Evolutionary conservation across 768 basidiomycete genomes (phyloP).

Genomic region (Sarcodon aspratus): DNA sequence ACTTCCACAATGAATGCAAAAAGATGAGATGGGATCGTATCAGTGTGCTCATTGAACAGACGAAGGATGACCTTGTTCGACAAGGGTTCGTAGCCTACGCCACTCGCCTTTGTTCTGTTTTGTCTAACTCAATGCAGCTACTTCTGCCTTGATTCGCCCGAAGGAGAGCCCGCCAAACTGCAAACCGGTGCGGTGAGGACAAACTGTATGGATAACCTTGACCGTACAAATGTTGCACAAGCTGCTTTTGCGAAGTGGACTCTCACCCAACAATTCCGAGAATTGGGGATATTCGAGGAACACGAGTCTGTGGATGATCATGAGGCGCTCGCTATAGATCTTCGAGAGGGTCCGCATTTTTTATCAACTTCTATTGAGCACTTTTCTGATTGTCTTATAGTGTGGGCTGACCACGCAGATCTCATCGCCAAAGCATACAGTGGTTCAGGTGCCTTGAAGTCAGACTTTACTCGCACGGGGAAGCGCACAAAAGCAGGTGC

Average conservation of each 20-base stretch:
- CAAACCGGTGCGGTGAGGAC: slow-evolving; percentile 81
- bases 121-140: slow-evolving; percentile 36
- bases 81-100: slow-evolving; percentile 40
- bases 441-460: slow-evolving; percentile 92
- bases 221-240: slow-evolving; percentile 96
- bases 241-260: slow-evolving; percentile 82
- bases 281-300: slow-evolving; percentile 57
- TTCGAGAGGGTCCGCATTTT: slow-evolving; percentile 68
- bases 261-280: slow-evolving; percentile 65
- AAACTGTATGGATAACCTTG: slow-evolving; percentile 97
- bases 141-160: slow-evolving; percentile 54
- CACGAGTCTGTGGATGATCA: slow-evolving; percentile 76
- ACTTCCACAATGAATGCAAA: slow-evolving; percentile 94
- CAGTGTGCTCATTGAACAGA: slow-evolving; percentile 61
- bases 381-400: slow-evolving; percentile 26
- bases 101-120: neutral
- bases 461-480: slow-evolving; percentile 92
- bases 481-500: slow-evolving; percentile 72
- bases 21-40: slow-evolving; percentile 95
- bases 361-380: neutral
- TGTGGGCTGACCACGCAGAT: slow-evolving; percentile 98
- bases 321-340: slow-evolving; percentile 65
- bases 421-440: slow-evolving; percentile 83
- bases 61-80: slow-evolving; percentile 56
- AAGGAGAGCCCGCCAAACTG: slow-evolving; percentile 33